Evolutionary conservation across 176 grass and related monocot genomes (phyloP).

Genomic region (Aegilops umbellulata): DNA sequence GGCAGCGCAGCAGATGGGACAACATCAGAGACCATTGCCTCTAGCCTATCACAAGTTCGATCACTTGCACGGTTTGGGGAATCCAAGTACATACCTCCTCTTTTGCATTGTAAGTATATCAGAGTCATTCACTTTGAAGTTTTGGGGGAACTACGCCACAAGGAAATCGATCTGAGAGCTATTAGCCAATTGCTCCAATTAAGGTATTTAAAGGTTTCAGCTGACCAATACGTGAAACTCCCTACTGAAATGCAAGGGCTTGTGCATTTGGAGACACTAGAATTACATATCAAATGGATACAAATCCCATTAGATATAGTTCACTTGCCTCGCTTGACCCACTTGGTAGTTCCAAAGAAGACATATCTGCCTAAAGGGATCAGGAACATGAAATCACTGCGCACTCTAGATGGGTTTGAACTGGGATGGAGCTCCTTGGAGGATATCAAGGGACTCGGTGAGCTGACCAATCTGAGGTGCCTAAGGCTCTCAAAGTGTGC

Average conservation of each 20-base stretch:
- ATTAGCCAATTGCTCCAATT: neutral
- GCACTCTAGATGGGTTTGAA: neutral
- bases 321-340: neutral
- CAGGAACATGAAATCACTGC: neutral
- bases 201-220: neutral
- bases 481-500: no score
- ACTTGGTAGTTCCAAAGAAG: neutral
- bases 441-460: neutral
- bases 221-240: neutral
- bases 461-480: neutral
- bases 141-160: no score
- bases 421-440: neutral
- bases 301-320: neutral
- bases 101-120: neutral
- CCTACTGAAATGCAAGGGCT: neutral
- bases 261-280: neutral
- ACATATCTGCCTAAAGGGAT: neutral
- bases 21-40: neutral
- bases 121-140: neutral
- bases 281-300: neutral
- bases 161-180: neutral
- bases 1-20: neutral
- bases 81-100: neutral
- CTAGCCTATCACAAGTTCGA: neutral
- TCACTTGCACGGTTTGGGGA: neutral